Evolutionary conservation across 2,329 filamentous ascomycete genomes (phyloP), one percentile per base, ranked within the genome.

Genomic region (Beauveria medogensis): DNA sequence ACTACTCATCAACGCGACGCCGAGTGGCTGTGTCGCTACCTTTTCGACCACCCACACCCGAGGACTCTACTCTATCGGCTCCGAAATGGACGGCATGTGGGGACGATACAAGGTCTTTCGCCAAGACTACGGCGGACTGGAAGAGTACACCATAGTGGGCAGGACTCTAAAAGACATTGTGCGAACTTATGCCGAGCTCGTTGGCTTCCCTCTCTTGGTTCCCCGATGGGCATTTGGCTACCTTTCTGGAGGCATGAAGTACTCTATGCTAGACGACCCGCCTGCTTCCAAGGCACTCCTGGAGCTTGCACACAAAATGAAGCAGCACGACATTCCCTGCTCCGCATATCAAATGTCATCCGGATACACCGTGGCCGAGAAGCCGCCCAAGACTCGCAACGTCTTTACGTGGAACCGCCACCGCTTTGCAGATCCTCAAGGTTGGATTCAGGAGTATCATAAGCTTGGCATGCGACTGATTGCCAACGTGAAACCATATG

Each of bases 61-160:
- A 56, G 87, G 85, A 0, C 80, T 79, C 18, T 90, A 86, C 75
- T 82, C 82, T 9, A 77, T 91, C 8, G 88, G 88, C 2, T 83
- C 84, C 1, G 88, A 91, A 70, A 87, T 91, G 72, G 88, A 91
- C 67, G 87, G 88, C 30, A 81, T 90, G 73, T 91, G 87, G 86
- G 88, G 88, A 0, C 82, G 82, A 61, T 90, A 85, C 80, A 90
- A 90, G 70, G 85, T 89, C 22, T 89, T 89, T 67, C 81, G 87
- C 8, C 88, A 91, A 71, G 85, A 88, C 63, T 82, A 87, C 64
- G 88, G 88, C 24, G 88, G 88, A 0, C 75, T 91, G 0, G 88
- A 91, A 68, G 82, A 90, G 72, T 90, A 90, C 65, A 75, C 86
- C 24, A 82, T 91, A 53, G 78, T 89, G 1, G 88, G 87, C 14